Conservation (phyloP, 495 filamentous ascomycete species). For the Astrocystis sublimbata region DNA sequence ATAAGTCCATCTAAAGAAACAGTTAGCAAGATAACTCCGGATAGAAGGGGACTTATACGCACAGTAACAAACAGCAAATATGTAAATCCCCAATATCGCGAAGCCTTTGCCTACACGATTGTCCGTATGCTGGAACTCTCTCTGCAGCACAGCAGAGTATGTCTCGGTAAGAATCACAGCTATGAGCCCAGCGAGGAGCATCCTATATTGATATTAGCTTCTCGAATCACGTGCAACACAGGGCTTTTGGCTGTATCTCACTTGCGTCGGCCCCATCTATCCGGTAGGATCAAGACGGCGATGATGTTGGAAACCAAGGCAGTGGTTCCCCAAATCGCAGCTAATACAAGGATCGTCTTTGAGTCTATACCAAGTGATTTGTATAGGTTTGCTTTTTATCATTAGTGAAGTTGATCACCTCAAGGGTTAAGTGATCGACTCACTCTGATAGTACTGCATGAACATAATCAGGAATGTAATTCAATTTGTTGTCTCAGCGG, state of each 20-base stretch:
- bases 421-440: background rate
- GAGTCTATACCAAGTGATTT: constrained; percentile 57
- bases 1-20: constrained; percentile 48
- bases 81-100: constrained; percentile 60
- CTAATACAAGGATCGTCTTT: constrained; percentile 54
- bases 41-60: background rate
- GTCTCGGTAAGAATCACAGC: too few species aligned
- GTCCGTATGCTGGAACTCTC: constrained; percentile 51
- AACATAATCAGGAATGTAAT: background rate
- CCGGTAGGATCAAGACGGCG: constrained; percentile 56
- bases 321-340: constrained; percentile 57
- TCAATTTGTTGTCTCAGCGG: background rate
- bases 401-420: background rate
- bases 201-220: constrained; percentile 20
- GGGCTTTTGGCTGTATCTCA: constrained; percentile 24
- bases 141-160: constrained; percentile 61
- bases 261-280: constrained; percentile 62
- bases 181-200: constrained; percentile 59
- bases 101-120: constrained; percentile 62
- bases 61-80: constrained; percentile 57
- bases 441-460: constrained; percentile 5
- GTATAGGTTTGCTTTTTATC: constrained; percentile 45
- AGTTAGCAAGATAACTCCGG: background rate
- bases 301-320: constrained; percentile 56
- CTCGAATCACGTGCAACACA: background rate